These are phyloP conservation scores for Viridothelium virens DNA, from an alignment of 495 filamentous ascomycete genomes.

Conservation along the genomic window DNA sequence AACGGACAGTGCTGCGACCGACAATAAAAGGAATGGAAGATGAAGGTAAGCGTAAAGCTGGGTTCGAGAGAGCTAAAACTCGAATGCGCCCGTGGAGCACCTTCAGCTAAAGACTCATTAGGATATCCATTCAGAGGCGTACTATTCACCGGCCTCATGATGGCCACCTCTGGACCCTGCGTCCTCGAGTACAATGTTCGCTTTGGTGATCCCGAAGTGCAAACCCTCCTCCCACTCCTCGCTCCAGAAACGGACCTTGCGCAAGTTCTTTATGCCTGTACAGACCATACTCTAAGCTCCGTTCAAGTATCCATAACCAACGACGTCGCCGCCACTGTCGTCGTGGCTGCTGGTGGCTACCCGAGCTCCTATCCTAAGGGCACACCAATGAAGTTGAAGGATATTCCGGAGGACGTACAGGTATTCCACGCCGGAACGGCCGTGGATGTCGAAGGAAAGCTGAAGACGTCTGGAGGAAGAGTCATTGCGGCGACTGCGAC, in stretches of 20 bases:
- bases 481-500: conserved; percentile 84
- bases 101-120: conserved; percentile 13
- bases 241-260: conserved; percentile 69
- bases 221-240: conserved; percentile 80
- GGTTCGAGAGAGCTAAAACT: background rate
- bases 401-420: conserved; percentile 35
- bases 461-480: conserved; percentile 75
- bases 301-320: conserved; percentile 59
- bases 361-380: conserved; percentile 82
- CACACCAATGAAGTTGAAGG: conserved; percentile 56
- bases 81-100: too few relatives aligned
- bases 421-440: conserved; percentile 88
- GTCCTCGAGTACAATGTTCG: conserved; percentile 95
- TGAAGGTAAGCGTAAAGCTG: conserved; percentile 44
- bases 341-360: conserved; percentile 92
- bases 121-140: conserved; percentile 72
- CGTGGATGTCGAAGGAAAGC: conserved; percentile 45
- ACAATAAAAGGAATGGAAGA: conserved; percentile 82
- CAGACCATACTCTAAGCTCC: conserved; percentile 62
- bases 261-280: conserved; percentile 82
- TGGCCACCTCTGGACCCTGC: conserved; percentile 79
- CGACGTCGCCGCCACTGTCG: conserved; percentile 76
- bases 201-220: conserved; percentile 93
- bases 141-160: conserved; percentile 94
- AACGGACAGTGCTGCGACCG: conserved; percentile 76